Evolutionary conservation across 2,329 filamentous ascomycete species (phyloP), one percentile per base, ranked within the genome.

Genomic region (Penicillium sp.): DNA sequence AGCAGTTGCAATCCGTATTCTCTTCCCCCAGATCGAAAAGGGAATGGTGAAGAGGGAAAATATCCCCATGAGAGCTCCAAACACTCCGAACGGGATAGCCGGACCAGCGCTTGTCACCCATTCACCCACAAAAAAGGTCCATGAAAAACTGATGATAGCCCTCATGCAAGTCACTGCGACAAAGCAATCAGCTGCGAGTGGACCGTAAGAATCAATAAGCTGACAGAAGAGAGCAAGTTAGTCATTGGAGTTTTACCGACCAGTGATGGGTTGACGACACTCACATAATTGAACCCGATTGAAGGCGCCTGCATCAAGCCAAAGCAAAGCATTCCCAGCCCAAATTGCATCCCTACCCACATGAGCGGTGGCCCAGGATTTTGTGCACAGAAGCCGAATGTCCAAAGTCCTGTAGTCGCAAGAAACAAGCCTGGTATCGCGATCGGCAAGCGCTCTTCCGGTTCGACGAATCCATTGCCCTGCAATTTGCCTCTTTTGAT

Each of bases 81-180:
- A 84, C 3, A 85, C 78, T 0, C 83, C 83, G 68, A 85, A 85
- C 0, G 82, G 79, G 55, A 82, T 71, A 0, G 83, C 78, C 1
- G 78, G 65, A 0, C 84, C 84, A 0, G 67, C 70, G 0, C 71
- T 52, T 1, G 72, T 65, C 0, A 83, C 75, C 83, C 83, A 86
- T 4, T 78, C 72, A 2, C 77, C 77, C 0, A 82, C 79, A 48
- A 85, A 85, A 57, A 84, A 84, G 0, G 81, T 83, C 82, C 83
- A 86, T 0, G 81, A 78, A 64, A 85, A 85, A 0, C 79, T 76
- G 8, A 86, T 78, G 5, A 84, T 70, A 11, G 81, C 76, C 3
- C 83, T 76, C 16, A 81, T 70, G 35, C 80, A 80, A 1, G 82
- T 84, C 0, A 85, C 79, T 54, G 82, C 80, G 13, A 83, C 81